Evolutionary conservation across 2,329 filamentous ascomycete genomes (phyloP).

Genomic region (Herpotrichia juniperi): DNA sequence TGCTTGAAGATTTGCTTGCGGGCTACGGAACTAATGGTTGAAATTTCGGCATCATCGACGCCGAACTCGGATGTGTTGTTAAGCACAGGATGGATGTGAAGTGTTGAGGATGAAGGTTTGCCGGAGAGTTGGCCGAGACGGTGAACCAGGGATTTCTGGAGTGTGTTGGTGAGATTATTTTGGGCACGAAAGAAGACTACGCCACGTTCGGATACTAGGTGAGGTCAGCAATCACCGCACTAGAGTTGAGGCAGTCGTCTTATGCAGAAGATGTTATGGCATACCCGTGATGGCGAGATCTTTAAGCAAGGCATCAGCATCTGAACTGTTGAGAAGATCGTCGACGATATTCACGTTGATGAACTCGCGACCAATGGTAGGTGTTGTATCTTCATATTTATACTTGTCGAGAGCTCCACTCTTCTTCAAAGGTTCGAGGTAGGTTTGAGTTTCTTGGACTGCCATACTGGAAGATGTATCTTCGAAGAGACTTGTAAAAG

Average conservation of each 20-base stretch:
- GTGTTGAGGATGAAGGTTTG: constrained; percentile 61
- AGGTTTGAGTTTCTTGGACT: background rate
- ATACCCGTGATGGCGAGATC: constrained; percentile 63
- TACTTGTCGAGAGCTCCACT: constrained; percentile 51
- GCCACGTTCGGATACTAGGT: constrained; percentile 68
- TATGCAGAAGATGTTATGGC: constrained; percentile 16
- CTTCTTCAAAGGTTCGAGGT: background rate
- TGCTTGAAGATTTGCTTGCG: constrained; percentile 34
- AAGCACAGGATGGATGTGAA: constrained; percentile 67
- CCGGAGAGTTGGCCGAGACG: constrained; percentile 64
- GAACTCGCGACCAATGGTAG: constrained; percentile 57
- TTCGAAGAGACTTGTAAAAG: background rate
- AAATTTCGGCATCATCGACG: constrained; percentile 41
- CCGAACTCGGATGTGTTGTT: constrained; percentile 49
- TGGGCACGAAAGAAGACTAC: constrained; percentile 74
- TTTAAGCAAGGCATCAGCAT: constrained; percentile 42
- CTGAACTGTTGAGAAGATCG: constrained; percentile 41
- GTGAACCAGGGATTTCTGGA: constrained; percentile 69
- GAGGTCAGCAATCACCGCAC: background rate
- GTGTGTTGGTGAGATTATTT: constrained; percentile 63
- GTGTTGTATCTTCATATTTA: constrained; percentile 56
- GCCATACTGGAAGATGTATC: background rate
- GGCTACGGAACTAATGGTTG: constrained; percentile 40
- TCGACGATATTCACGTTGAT: constrained; percentile 40
- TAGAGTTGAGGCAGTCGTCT: background rate